A percentile compares a stretch with the other conserved stretches of the same genome.
phyloP scores from a whole-genome alignment of 2,329 filamentous ascomycete genomes.

The Biscogniauxia mediterranea region DNA sequence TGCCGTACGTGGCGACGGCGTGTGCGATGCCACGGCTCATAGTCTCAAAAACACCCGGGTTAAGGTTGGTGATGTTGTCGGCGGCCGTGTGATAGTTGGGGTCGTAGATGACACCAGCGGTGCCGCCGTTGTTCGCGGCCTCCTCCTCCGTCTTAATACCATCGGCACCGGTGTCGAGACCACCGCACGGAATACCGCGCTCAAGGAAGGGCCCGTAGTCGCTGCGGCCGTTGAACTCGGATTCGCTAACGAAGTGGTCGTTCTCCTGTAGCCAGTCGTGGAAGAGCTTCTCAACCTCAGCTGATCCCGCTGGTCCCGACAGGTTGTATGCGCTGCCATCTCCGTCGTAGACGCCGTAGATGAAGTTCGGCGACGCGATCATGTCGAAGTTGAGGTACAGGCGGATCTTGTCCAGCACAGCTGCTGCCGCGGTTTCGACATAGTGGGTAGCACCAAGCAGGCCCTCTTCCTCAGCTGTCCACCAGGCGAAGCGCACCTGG shows the following conservation, averaged over 20 bases:
- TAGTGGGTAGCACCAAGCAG: constrained; percentile 60
- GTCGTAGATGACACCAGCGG: constrained; percentile 53
- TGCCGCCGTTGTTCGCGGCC: constrained; percentile 51
- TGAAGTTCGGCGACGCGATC: constrained; percentile 56
- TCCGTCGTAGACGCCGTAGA: constrained; percentile 46
- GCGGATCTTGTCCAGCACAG: constrained; percentile 53
- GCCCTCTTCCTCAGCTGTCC: constrained; percentile 63
- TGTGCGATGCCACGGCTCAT: constrained; percentile 56
- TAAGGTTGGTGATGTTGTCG: constrained; percentile 54
- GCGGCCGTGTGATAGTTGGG: constrained; percentile 54
- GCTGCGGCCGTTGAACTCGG: constrained; percentile 61
- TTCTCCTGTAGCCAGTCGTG: constrained; percentile 45
- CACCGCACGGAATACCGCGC: constrained; percentile 53
- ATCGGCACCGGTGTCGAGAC: constrained; percentile 60
- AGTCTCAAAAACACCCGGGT: constrained; percentile 50
- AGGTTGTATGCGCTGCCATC: constrained; percentile 54
- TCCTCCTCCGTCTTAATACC: constrained; percentile 56
- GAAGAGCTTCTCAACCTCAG: constrained; percentile 51
- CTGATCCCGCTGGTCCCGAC: constrained; percentile 54
- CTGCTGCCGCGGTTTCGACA: constrained; percentile 41
- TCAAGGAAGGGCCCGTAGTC: constrained; percentile 61
- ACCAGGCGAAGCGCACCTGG: constrained; percentile 63
- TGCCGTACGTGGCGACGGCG: constrained; percentile 49
- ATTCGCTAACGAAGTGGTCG: constrained; percentile 53
- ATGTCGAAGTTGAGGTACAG: constrained; percentile 65